Evolutionary conservation across 257 asterid genomes (phyloP), one percentile per base, ranked within the genome.

Genomic region (Fraxinus excelsior): DNA sequence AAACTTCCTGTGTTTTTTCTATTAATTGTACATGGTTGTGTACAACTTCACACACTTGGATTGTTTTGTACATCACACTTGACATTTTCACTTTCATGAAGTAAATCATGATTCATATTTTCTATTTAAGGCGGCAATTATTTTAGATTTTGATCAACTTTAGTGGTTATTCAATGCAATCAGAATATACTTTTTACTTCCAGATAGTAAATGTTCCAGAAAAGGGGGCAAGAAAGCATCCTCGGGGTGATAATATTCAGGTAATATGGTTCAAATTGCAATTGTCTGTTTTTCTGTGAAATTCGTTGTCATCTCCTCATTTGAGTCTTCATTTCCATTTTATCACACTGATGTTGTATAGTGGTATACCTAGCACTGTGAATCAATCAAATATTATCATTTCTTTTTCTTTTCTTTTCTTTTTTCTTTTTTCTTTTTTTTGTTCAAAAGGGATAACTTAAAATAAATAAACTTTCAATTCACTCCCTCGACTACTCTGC

Each of bases 201-300:
- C 94, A 94, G 98, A 89, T 90, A 76, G 93, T 94, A 78, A 94
- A 85, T 81, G 98, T 94, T 88, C 98, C 98, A 78, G 97, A 94
- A 83, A 94, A 94, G 78, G 98, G 98, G 80, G 91, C 96, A 37
- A 89, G 98, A 88, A 94, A 92, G 87, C 95, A 91, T 81, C 95
- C 98, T 73, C 96, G 96, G 23, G 98, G 96, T 62, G 98, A 91
- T 70, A 87, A 85, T 75, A 88, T 94, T 84, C 97, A 94, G 98
- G 98, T 90, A 87, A 49, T 69, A 29, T 76, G 74, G 76, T 78
- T 71, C 73, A n/a, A n/a, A n/a, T n/a, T n/a, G n/a, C n/a, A 25
- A 35, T 62, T 49, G 60, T 60, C 40, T 83, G 79, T 4, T 14
- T 69, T 70, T 81, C 80, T 58, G 38, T 68, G 21, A 67, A 69